Evolutionary conservation across 164 flowering plant species (phyloP), one percentile per base, ranked within the genome.

Genomic region (Amborella trichopoda): DNA sequence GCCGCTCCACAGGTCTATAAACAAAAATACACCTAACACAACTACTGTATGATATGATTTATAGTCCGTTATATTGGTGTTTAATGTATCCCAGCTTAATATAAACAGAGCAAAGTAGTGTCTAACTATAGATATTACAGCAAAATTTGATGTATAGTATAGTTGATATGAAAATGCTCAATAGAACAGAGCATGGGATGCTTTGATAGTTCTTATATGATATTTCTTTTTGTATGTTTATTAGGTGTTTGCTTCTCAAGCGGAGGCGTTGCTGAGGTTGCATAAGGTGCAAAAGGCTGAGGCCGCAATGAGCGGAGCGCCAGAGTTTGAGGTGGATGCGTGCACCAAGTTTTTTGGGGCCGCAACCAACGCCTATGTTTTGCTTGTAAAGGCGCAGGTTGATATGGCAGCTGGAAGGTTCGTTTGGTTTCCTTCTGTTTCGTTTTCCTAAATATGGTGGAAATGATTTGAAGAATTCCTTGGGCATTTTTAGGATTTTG

Each of bases 321-420:
- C 78, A 0, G 52, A 40, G 16, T 67, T 73, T 11, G 66, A 63
- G 30, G 42, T 56, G 2, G 73, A 83, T 6, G 55, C 57, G 1
- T 72, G 61, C 45, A 65, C 61, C 6, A 64, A 68, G 25, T 46
- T 81, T 44, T 76, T 80, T 27, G 85, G 96, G 6, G 50, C 65
- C 6, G 36, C 61, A 24, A 50, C 16, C 19, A 47, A 48, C 45
- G 62, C 79, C 11, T 49, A 64, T 37, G 4, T 70, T 2, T 44
- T 75, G 25, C 51, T 59, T 21, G 48, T 71, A 17, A 62, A 52
- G 37, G 83, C 93, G 5, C 81, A 76, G 42, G 76, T 86, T 32
- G 63, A 81, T 58, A 48, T 81, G 73, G 73, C 74, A 5, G 49
- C 64, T 24, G 96, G 98, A 71, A 83, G 95, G 97, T 81, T 44